Evolutionary conservation across 805 yeast genomes (phyloP).

Genomic region (Starmerella powellii): DNA sequence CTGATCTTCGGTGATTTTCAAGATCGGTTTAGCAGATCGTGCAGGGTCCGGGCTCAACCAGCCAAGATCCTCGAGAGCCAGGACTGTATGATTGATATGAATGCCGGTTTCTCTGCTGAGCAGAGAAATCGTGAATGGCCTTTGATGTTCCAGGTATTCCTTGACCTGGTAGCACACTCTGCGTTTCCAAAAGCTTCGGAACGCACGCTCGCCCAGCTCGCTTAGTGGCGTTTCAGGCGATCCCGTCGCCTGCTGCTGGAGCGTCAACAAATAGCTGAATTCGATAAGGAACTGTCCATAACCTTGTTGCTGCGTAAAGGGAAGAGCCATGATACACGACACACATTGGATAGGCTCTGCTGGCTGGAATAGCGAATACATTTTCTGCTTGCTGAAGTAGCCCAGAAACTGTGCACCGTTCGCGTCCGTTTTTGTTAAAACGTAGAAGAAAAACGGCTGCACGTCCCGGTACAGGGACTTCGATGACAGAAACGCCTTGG

Average conservation of each 20-base stretch:
- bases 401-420: conserved; percentile 52
- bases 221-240: conserved; percentile 94
- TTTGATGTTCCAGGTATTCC: conserved; percentile 8
- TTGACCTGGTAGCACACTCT: conserved; percentile 43
- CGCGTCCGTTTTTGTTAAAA: conserved; percentile 57
- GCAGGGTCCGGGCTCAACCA: conserved; percentile 34
- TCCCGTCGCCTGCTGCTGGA: conserved; percentile 66
- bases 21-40: background rate
- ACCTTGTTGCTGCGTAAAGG: conserved; percentile 76
- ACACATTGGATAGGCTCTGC: conserved; percentile 49
- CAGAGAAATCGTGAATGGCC: conserved; percentile 39
- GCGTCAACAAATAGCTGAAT: conserved; percentile 69
- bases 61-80: conserved; percentile 68
- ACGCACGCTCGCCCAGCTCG: conserved; percentile 73
- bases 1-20: conserved; percentile 1
- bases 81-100: conserved; percentile 74
- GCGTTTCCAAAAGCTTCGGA: conserved; percentile 75
- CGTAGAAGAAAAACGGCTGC: conserved; percentile 85
- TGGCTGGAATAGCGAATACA: conserved; percentile 7
- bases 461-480: conserved; percentile 90
- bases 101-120: conserved; percentile 67
- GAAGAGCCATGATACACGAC: conserved; percentile 82
- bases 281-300: conserved; percentile 82
- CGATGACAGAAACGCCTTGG: conserved; percentile 79
- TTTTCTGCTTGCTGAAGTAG: conserved; percentile 79